A percentile compares a stretch with the other conserved stretches of the same genome.
These are phyloP conservation scores for Candida takata DNA, from an alignment of 805 yeast genomes.

Conservation along the genomic window DNA sequence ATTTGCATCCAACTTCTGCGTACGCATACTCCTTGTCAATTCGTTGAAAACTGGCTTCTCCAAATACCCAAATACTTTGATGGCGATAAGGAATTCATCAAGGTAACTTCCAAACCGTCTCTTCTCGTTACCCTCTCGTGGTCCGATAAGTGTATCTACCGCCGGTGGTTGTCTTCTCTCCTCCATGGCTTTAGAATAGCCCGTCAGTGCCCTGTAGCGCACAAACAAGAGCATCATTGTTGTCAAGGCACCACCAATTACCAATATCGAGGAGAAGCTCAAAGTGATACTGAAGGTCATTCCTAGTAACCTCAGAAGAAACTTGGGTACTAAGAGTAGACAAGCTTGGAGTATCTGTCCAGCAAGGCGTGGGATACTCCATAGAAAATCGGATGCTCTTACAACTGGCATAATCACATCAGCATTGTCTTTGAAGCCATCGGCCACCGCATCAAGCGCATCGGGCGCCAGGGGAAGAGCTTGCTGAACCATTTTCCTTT, in stretches of 20 bases:
- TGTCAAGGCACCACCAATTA: slow-evolving; percentile 6
- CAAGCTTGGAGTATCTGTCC: slow-evolving; percentile 4
- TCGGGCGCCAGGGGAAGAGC: neutral
- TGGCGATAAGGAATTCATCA: slow-evolving; percentile 85
- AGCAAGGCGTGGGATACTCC: slow-evolving; percentile 5
- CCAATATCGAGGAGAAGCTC: slow-evolving; percentile 11
- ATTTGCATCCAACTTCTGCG: slow-evolving; percentile 71
- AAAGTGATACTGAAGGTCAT: slow-evolving; percentile 28
- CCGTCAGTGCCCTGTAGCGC: slow-evolving; percentile 12
- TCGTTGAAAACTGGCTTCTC: slow-evolving; percentile 90
- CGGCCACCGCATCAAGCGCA: neutral
- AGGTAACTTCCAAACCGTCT: slow-evolving; percentile 53
- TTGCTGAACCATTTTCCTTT: too few species aligned
- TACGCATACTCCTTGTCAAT: slow-evolving; percentile 83
- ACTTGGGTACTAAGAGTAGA: slow-evolving; percentile 21
- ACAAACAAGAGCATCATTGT: slow-evolving; percentile 10
- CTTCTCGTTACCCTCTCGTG: slow-evolving; percentile 27
- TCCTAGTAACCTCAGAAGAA: slow-evolving; percentile 30
- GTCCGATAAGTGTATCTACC: slow-evolving; percentile 10
- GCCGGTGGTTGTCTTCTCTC: slow-evolving; percentile 32
- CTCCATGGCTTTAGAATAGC: slow-evolving; percentile 20
- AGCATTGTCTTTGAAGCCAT: too few species aligned
- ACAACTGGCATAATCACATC: neutral
- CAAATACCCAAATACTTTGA: slow-evolving; percentile 88
- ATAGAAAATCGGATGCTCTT: neutral